These are phyloP conservation scores for Cercospora sp. DNA, from an alignment of 2,329 filamentous ascomycete species.

Conservation along the genomic window DNA sequence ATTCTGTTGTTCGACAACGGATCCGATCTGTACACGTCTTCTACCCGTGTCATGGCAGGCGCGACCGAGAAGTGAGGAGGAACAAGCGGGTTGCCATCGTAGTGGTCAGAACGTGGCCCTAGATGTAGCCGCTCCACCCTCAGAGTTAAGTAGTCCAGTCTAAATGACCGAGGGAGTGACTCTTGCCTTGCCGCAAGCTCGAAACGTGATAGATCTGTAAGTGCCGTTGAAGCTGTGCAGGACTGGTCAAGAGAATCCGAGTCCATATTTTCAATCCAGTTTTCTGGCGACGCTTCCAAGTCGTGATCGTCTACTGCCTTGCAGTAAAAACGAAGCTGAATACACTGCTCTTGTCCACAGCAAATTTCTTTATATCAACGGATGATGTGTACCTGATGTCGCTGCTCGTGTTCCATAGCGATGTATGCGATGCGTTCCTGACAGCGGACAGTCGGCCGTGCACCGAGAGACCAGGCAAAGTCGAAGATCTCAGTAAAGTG, in stretches of 20 bases:
- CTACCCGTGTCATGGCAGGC: background rate
- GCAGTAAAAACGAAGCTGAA: background rate
- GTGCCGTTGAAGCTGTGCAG: background rate
- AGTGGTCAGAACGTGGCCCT: background rate
- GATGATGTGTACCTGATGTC: background rate
- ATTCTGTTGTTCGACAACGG: background rate
- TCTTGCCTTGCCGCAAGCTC: background rate
- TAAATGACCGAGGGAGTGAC: background rate
- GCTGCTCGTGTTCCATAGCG: background rate
- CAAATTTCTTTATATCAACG: background rate
- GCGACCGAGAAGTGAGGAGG: background rate
- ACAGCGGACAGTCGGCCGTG: background rate
- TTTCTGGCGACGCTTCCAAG: background rate
- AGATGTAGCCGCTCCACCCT: background rate
- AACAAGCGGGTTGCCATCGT: slow-evolving; percentile 3
- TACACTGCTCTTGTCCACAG: background rate
- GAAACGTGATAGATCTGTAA: background rate
- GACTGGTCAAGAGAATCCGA: background rate
- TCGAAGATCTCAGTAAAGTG: background rate
- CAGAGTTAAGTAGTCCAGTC: background rate
- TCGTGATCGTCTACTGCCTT: background rate
- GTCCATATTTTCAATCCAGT: background rate
- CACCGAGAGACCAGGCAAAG: background rate
- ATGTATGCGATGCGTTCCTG: background rate
- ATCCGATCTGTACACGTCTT: background rate